Evolutionary conservation across 106 monocot genomes (phyloP), one percentile per base, ranked within the genome.

Genomic region (Xerophyta viscosa): DNA sequence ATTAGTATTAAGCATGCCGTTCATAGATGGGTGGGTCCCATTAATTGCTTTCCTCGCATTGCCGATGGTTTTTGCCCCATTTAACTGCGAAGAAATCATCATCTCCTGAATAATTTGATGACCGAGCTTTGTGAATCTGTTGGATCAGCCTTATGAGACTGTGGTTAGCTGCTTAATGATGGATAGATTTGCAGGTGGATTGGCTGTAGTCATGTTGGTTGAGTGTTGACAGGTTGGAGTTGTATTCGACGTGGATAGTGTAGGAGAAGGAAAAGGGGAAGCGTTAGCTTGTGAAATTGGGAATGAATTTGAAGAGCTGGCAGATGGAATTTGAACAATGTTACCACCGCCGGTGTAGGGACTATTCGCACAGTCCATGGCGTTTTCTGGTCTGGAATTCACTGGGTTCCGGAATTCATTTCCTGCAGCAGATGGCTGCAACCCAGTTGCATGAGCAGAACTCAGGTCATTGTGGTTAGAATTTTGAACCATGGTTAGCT

Each of bases 1-100:
- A n/a, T n/a, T n/a, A n/a, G n/a, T n/a, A n/a, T n/a, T n/a, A n/a
- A n/a, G n/a, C n/a, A n/a, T n/a, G n/a, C n/a, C n/a, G n/a, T n/a
- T n/a, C n/a, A 58, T 1, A 14, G 31, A 22, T 25, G 50, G 47
- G 8, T 18, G 47, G 0, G 61, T 4, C 14, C 28, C 55, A 44
- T 44, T 50, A 22, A 31, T 25, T 10, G 52, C 53, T 37, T 73
- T 66, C 52, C 66, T 60, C 0, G 60, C 60, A 46, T 29, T 37
- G 6, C 73, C 59, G 39, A 54, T 18, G 8, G 33, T 39, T 37
- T 42, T 50, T 2, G 28, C 39, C 20, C 70, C 68, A 41, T 68
- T 82, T n/a, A 67, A n/a, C 27, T 73, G 80, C 0, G 91, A 67
- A 6, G 72, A 70, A 61, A 86, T 82, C 74, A 91, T 85, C 78